Base-by-base conservation (phyloP, 805 yeast species). In the Blastobotrys americana region DNA sequence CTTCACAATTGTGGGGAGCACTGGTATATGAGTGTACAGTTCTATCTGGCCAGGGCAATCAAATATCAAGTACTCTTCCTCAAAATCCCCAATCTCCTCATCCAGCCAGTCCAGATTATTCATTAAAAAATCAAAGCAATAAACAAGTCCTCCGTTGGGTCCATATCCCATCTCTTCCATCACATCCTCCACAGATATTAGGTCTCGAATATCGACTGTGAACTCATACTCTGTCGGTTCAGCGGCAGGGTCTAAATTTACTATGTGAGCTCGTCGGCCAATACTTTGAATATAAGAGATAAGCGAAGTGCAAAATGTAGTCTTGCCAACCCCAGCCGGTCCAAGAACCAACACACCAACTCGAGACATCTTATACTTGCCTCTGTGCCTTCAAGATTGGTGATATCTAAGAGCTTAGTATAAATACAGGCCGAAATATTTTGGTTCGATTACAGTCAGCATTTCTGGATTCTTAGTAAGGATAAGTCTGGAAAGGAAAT, bases 21-120 rank as follows among this genome's bases (percentile, higher is more conserved):
- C 90, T 0, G 97, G 97, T 27, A 90, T 78, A 64, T 93, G 99
- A 4, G 95, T 87, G 59, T 90, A 90, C 18, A 90, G 71, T 63
- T 90, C 98, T 49, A 90, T 89, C 61, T 90, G 97, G 0, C 97
- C 97, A 0, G 97, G 97, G 64, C 97, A 89, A 61, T 90, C 97
- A 62, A 90, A 88, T 22, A 90, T 87, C 53, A 90, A 70, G 57
- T 86, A 90, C 57, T 93, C 98, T 59, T 93, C 97, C 55, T 84
- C 89, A 60, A 72, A 93, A 51, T 93, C 97, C 15, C 98, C 98
- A 47, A 93, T 83, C 59, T 90, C 96, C 55, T 90, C 97, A 55
- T 90, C 98, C 25, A 93, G 67, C 99, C 99, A 93, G 67, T 93
- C 99, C 49, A 93, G 61, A 58, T 93, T 93, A 37, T 89, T 78